Evolutionary conservation across 2,329 filamentous ascomycete species (phyloP).

Genomic region (Sarocladiaceae sp.): DNA sequence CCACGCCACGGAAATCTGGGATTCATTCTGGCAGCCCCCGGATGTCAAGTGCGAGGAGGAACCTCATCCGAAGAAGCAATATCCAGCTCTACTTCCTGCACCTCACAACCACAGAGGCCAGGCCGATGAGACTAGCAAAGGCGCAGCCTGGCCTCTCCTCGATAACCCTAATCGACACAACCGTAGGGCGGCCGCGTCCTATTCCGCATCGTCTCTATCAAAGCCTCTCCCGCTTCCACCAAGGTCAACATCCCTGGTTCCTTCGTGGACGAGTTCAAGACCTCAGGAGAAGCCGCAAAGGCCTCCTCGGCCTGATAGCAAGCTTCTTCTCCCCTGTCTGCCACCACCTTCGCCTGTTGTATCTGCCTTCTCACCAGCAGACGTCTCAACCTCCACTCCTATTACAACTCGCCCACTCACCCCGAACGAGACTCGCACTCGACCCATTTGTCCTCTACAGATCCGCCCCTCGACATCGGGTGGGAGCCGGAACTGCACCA

Average conservation of each 20-base stretch:
- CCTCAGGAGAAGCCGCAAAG: conserved; percentile 19
- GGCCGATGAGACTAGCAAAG: conserved; percentile 17
- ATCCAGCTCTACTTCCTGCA: conserved; percentile 24
- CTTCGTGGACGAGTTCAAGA: conserved; percentile 19
- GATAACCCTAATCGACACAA: conserved; percentile 14
- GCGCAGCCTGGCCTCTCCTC: conserved; percentile 21
- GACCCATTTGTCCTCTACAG: background rate
- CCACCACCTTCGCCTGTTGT: conserved; percentile 10
- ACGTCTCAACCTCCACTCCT: conserved; percentile 1
- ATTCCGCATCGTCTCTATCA: conserved; percentile 39
- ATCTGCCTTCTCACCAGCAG: background rate
- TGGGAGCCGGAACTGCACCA: background rate
- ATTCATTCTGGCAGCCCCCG: conserved; percentile 39
- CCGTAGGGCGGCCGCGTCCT: conserved; percentile 24
- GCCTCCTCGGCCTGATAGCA: conserved; percentile 23
- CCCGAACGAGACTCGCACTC: background rate
- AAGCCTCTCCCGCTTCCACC: conserved; percentile 30
- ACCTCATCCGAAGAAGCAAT: conserved; percentile 18
- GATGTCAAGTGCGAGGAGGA: conserved; percentile 8
- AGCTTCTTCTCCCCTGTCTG: conserved; percentile 18
- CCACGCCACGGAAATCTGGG: conserved; percentile 41
- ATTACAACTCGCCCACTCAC: background rate
- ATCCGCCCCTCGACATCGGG: background rate
- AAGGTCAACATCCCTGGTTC: conserved; percentile 15
- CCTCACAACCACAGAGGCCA: conserved; percentile 18